Percentiles rank a stretch among this genome's conserved stretches.
phyloP scores from a whole-genome alignment of 805 yeast species.

The Yamadazyma phyllophila region DNA sequence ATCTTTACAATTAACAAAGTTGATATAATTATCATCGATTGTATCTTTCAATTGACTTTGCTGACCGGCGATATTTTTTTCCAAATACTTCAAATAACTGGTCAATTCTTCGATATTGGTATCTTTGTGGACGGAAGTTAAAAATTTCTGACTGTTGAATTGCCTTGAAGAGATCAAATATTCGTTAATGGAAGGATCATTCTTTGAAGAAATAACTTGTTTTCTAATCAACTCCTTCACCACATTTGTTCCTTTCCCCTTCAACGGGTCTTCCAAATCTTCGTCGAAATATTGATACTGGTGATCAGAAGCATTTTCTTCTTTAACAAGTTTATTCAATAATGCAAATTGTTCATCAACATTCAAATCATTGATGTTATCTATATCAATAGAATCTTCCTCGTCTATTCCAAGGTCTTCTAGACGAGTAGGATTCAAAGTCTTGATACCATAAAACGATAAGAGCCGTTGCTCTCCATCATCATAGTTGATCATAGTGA shows the following conservation, averaged over 20 bases:
- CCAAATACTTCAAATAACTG: conserved; percentile 28
- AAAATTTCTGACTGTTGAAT: conserved; percentile 35
- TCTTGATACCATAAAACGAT: conserved; percentile 28
- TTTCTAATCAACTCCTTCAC: conserved; percentile 22
- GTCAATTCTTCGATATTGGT: conserved; percentile 36
- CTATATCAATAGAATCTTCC: conserved; percentile 15
- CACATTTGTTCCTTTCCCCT: conserved; percentile 29
- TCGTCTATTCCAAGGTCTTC: conserved; percentile 17
- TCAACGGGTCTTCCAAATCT: conserved; percentile 34
- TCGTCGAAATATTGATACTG: conserved; percentile 13
- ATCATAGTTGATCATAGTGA: conserved; percentile 30
- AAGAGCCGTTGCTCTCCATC: conserved; percentile 27
- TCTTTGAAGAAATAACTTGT: conserved; percentile 22
- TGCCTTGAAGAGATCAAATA: conserved; percentile 36
- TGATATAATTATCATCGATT: conserved; percentile 34
- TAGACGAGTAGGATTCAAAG: conserved; percentile 21
- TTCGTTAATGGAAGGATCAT: conserved; percentile 30
- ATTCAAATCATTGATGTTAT: conserved; percentile 19
- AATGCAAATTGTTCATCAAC: conserved; percentile 31
- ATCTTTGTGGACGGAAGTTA: conserved; percentile 36
- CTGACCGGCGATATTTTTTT: conserved; percentile 33
- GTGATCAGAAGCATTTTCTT: conserved; percentile 2
- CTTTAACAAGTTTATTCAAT: conserved; percentile 24
- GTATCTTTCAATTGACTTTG: conserved; percentile 35
- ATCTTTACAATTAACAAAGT: conserved; percentile 36